phyloP scores from a whole-genome alignment of 2,329 filamentous ascomycete species.

The Dothistroma pini region DNA sequence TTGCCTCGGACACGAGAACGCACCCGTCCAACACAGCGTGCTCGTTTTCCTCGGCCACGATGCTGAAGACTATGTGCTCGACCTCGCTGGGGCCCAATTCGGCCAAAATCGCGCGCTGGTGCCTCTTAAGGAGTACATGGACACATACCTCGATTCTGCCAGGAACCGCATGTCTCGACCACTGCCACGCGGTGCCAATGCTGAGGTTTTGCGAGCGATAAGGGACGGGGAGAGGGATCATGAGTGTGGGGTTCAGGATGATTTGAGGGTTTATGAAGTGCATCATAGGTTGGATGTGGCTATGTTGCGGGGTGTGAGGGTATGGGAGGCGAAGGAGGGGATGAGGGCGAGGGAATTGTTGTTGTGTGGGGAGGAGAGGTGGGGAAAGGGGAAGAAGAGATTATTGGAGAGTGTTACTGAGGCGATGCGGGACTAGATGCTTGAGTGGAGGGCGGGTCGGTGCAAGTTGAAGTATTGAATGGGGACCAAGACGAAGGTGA shows the following conservation, averaged over 20 bases:
- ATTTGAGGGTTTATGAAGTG: background rate
- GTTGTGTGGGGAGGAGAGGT: background rate
- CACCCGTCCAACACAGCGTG: background rate
- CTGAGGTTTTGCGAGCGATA: background rate
- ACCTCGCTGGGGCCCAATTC: slow-evolving; percentile 5
- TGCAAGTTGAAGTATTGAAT: background rate
- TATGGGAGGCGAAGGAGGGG: background rate
- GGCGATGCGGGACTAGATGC: background rate
- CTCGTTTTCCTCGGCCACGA: background rate
- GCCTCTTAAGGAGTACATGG: background rate
- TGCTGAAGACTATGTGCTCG: slow-evolving; percentile 3
- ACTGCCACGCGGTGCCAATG: background rate
- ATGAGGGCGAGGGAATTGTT: background rate
- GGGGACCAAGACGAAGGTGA: background rate
- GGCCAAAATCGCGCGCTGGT: slow-evolving; percentile 1
- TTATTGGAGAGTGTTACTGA: background rate
- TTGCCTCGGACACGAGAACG: background rate
- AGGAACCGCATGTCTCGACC: background rate
- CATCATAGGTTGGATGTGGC: background rate
- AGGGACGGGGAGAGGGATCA: background rate
- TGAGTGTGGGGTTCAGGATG: background rate
- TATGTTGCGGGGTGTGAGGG: background rate
- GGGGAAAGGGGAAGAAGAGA: background rate
- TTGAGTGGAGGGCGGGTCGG: background rate
- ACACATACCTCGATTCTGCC: background rate